These are phyloP conservation scores for Aspergillus fructus DNA, from an alignment of 2,329 filamentous ascomycete genomes.

Conservation along the genomic window DNA sequence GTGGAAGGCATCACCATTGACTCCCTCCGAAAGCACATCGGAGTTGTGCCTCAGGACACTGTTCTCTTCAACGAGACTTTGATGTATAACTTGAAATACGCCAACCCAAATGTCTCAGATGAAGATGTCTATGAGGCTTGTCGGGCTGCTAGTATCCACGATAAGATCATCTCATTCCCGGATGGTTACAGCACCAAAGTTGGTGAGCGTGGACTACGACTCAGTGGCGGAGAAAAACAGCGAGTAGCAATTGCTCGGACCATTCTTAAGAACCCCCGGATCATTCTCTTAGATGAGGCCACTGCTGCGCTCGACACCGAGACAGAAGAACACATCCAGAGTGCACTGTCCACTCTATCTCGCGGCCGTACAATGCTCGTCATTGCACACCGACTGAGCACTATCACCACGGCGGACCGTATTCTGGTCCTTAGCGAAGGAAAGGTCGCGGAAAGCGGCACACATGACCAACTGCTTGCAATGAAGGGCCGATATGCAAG, in stretches of 20 bases:
- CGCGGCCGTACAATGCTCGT: conserved; percentile 88
- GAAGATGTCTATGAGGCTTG: conserved; percentile 82
- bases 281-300: conserved; percentile 91
- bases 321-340: conserved; percentile 90
- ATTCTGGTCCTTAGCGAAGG: conserved; percentile 77
- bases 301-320: conserved; percentile 89
- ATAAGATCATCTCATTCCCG: conserved; percentile 85
- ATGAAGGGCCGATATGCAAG: conserved; percentile 72
- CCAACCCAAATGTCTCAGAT: conserved; percentile 75
- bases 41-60: conserved; percentile 95
- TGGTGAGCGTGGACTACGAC: conserved; percentile 79
- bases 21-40: conserved; percentile 86
- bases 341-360: conserved; percentile 77
- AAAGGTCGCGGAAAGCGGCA: conserved; percentile 74
- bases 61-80: conserved; percentile 91
- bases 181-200: conserved; percentile 88
- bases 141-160: conserved; percentile 84
- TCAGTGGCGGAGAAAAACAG: conserved; percentile 91
- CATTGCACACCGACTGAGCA: conserved; percentile 87
- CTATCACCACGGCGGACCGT: conserved; percentile 81
- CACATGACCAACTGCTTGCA: conserved; percentile 72
- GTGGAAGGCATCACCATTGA: conserved; percentile 88
- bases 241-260: conserved; percentile 90
- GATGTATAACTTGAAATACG: conserved; percentile 93
- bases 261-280: conserved; percentile 85